Conservation (phyloP, 257 asterid genomes). For the Agastache rugosa region DNA sequence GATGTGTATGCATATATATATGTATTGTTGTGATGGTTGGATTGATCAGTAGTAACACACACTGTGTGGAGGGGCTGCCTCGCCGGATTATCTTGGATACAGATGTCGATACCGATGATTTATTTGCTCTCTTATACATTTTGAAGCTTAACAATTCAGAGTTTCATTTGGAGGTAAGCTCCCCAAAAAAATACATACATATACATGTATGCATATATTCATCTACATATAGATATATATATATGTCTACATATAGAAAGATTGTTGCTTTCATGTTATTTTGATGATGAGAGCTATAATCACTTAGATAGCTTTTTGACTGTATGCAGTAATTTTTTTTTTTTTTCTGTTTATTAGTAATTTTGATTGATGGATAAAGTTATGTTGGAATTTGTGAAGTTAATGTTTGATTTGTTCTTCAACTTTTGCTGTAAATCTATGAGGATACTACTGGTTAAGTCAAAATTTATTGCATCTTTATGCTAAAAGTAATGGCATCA, state of each 20-base stretch:
- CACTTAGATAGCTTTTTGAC: background rate
- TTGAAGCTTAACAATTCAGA: conserved; percentile 73
- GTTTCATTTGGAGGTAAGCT: conserved; percentile 71
- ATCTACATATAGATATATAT: no score
- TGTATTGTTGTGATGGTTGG: conserved; percentile 23
- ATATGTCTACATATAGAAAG: background rate
- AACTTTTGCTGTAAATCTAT: conserved; percentile 4
- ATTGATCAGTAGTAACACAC: conserved; percentile 7
- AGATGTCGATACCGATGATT: conserved; percentile 82
- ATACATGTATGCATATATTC: no score
- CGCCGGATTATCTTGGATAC: conserved; percentile 78
- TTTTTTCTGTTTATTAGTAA: background rate
- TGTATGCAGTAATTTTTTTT: background rate
- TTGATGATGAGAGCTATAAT: conserved; percentile 7
- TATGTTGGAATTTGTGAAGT: background rate
- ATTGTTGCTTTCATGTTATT: conserved; percentile 17
- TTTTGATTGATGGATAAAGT: background rate
- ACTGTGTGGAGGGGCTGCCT: conserved; percentile 44
- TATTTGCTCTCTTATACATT: conserved; percentile 75
- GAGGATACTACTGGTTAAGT: conserved; percentile 12
- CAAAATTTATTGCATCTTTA: conserved; percentile 16
- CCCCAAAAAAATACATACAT: background rate
- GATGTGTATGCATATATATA: conserved; percentile 32
- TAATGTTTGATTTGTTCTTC: conserved; percentile 7
- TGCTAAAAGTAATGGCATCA: background rate